Base-by-base conservation (phyloP, 23 red algal genomes). In the Cyanidium caldarium region DNA sequence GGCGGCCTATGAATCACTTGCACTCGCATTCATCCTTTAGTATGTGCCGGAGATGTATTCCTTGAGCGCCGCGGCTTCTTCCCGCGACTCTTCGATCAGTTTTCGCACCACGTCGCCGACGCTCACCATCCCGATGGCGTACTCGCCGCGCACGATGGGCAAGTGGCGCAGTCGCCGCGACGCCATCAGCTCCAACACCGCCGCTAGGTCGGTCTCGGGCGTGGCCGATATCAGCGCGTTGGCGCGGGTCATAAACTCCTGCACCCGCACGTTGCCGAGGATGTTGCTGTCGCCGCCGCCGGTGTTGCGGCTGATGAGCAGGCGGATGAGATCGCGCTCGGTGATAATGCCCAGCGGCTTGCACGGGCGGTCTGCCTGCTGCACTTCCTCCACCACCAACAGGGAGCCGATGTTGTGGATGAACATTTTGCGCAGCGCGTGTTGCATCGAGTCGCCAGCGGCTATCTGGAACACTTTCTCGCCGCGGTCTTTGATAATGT, bases 321-420 rank as follows among this genome's bases (percentile, higher is more conserved):
- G 21, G 23, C 51, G 51, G 10, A 28, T 61, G n/a, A 61, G 82
- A 73, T 94, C 89, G 33, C 77, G 74, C 76, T 94, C 89, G 2
- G 82, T 86, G 13, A 94, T 57, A 31, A 94, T 94, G n/a, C 82
- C 82, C 16, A 94, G 72, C 35, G 89, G 82, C 39, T 79, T 86
- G 44, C 73, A 68, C 14, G 45, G 58, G 35, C 36, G 35, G 20
- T 74, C 80, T 33, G 37, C 44, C 46, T 61, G 51, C 5, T 21
- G 51, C 21, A 28, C 10, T 61, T 36, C 39, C 44, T 94, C 82
- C 20, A 83, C 76, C 29, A 94, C 81, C 35, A 94, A 68, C 68
- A 86, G 70, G 13, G 69, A 87, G 35, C 89, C 89, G 66, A 94
- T 87, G 81, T 94, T 94, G 67, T 94, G 83, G 19, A 83, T 76